A percentile compares a stretch with the other conserved stretches of the same genome.
These are phyloP conservation scores for Triglochin maritima DNA, from an alignment of 106 monocot genomes.

Conservation along the genomic window DNA sequence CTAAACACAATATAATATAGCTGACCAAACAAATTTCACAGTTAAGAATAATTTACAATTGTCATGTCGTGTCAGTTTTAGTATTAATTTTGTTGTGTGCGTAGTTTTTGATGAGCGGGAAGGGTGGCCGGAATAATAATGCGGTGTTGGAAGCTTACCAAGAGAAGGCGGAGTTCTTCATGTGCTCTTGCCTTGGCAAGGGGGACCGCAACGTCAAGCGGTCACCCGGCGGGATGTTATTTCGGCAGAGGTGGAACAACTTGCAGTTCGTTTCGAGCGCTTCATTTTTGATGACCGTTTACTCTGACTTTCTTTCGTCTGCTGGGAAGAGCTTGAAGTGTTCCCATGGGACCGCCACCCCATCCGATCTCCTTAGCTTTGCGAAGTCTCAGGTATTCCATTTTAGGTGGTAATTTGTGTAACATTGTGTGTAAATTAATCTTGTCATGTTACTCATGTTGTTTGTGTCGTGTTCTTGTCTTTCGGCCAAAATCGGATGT, in stretches of 20 bases:
- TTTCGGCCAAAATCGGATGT: neutral
- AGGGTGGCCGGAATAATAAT: slow-evolving; percentile 33
- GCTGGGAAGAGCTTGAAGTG: slow-evolving; percentile 34
- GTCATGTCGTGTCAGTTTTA: too few species aligned
- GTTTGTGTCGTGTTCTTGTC: neutral
- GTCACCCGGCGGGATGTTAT: slow-evolving; percentile 78
- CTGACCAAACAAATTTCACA: too few species aligned
- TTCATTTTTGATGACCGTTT: slow-evolving; percentile 62
- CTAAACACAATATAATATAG: too few species aligned
- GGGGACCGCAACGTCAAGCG: slow-evolving; percentile 38
- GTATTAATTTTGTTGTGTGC: too few species aligned
- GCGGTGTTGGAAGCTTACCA: slow-evolving; percentile 50
- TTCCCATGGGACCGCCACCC: slow-evolving; percentile 25
- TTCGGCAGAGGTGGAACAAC: slow-evolving; percentile 83
- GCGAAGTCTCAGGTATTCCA: slow-evolving; percentile 43
- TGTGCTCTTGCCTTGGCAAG: slow-evolving; percentile 76
- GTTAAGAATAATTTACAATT: too few species aligned
- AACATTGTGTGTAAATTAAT: neutral
- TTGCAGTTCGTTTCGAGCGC: slow-evolving; percentile 79
- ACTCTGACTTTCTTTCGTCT: slow-evolving; percentile 63
- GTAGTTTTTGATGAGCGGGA: slow-evolving; percentile 75
- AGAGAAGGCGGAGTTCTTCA: slow-evolving; percentile 74
- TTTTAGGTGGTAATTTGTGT: neutral
- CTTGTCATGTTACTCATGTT: too few species aligned
- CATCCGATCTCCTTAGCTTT: slow-evolving; percentile 53